Conservation (phyloP, 1,139 yeast genomes). For the Saccharomyces hybrid region DNA sequence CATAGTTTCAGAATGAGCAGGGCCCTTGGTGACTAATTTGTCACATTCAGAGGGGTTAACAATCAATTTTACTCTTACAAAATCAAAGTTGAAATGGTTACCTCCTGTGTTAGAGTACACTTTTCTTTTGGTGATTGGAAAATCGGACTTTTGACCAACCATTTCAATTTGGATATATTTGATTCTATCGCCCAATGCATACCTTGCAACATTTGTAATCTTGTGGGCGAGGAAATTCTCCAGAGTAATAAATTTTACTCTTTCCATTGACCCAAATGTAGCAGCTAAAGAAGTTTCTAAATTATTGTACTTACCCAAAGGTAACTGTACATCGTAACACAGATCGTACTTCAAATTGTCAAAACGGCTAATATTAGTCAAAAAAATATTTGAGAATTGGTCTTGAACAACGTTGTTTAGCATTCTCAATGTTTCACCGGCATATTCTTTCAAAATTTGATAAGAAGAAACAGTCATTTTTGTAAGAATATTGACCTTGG, state of each 20-base stretch:
- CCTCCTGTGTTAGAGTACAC: slow-evolving; percentile 19
- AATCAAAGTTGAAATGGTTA: slow-evolving; percentile 25
- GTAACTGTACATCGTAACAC: slow-evolving; percentile 45
- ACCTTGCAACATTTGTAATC: slow-evolving; percentile 49
- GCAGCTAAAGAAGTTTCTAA: slow-evolving; percentile 22
- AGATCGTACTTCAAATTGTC: slow-evolving; percentile 62
- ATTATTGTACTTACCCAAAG: slow-evolving; percentile 10
- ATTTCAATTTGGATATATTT: slow-evolving; percentile 34
- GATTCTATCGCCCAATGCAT: slow-evolving; percentile 65
- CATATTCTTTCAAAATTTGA: slow-evolving; percentile 52
- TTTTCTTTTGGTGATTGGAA: slow-evolving; percentile 52
- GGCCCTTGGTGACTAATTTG: slow-evolving; percentile 80
- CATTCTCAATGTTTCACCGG: slow-evolving; percentile 58
- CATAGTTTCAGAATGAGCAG: slow-evolving; percentile 46
- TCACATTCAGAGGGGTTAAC: slow-evolving; percentile 73
- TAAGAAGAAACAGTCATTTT: slow-evolving; percentile 73
- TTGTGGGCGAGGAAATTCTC: slow-evolving; percentile 60
- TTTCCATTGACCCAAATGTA: slow-evolving; percentile 61
- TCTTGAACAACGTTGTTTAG: slow-evolving; percentile 77
- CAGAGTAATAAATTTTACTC: slow-evolving; percentile 62
- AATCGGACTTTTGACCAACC: slow-evolving; percentile 20
- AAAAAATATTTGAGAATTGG: slow-evolving; percentile 77
- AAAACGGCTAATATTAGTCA: slow-evolving; percentile 49
- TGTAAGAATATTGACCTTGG: slow-evolving; percentile 72
- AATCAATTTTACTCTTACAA: slow-evolving; percentile 51